Percentiles rank a stretch among this genome's conserved stretches.
Conservation (phyloP, 2,329 filamentous ascomycete genomes). For the Apiospora phragmitis region DNA sequence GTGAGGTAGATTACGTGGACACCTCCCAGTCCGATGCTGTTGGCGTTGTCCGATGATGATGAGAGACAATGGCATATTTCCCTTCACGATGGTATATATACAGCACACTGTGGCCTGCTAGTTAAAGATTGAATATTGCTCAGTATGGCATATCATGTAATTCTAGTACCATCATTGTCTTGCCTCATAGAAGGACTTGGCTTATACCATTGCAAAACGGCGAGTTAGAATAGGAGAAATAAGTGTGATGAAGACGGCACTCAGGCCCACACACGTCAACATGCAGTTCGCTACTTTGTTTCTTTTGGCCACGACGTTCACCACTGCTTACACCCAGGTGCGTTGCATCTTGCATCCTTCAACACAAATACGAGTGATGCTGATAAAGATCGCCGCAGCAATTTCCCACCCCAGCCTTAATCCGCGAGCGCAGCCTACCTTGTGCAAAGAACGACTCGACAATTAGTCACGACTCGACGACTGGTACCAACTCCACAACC, state of each 20-base stretch:
- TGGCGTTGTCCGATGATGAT: no score
- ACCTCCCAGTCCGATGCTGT: neutral
- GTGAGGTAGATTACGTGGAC: neutral
- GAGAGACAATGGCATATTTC: neutral
- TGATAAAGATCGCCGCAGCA: neutral
- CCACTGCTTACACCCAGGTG: slow-evolving; percentile 13
- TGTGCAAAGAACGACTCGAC: neutral
- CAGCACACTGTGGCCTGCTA: neutral
- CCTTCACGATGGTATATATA: neutral
- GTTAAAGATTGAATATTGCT: neutral
- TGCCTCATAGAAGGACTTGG: neutral
- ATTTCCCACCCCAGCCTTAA: neutral
- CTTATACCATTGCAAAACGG: neutral
- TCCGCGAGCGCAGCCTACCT: neutral
- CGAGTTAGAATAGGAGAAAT: neutral
- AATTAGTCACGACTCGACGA: neutral
- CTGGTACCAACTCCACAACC: neutral
- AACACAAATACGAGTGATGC: no score
- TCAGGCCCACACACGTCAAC: neutral
- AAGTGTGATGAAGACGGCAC: neutral
- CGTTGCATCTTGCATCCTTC: neutral
- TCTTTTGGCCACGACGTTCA: neutral
- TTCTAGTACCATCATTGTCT: neutral
- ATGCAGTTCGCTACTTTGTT: slow-evolving; percentile 13
- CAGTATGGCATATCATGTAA: neutral